phyloP scores from a whole-genome alignment of 139 green algal species.

The Coelastrella sp. region DNA sequence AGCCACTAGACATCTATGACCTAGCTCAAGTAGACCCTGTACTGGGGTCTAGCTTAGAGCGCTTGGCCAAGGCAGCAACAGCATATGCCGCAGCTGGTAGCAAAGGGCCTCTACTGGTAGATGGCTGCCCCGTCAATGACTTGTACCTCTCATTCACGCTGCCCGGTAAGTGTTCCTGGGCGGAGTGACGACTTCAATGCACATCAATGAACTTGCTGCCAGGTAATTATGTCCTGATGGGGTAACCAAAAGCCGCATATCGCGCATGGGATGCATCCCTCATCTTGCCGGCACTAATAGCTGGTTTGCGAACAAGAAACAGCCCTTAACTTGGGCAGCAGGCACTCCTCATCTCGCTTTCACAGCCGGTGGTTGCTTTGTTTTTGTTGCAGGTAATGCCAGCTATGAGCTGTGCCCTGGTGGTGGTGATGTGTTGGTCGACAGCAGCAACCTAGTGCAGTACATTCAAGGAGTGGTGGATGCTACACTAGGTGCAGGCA shows the following conservation, averaged over 20 bases:
- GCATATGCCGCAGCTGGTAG: not conserved
- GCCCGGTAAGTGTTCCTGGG: slow-evolving; percentile 61
- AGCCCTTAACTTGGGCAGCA: too few species aligned
- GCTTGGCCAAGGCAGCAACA: slow-evolving; percentile 68
- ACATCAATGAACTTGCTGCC: too few species aligned
- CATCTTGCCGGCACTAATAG: too few species aligned
- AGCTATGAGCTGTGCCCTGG: slow-evolving; percentile 78
- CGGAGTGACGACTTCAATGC: too few species aligned
- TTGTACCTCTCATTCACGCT: slow-evolving; percentile 96
- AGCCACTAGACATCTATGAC: slow-evolving; percentile 81
- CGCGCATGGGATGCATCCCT: too few species aligned
- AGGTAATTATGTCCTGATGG: too few species aligned
- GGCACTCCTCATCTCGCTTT: too few species aligned
- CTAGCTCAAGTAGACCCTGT: slow-evolving; percentile 79
- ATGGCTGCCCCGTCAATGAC: slow-evolving; percentile 86
- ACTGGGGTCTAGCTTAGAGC: slow-evolving; percentile 81
- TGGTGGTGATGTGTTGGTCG: slow-evolving; percentile 76
- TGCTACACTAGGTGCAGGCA: slow-evolving; percentile 83
- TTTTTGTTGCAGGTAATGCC: slow-evolving; percentile 60
- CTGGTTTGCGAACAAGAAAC: too few species aligned
- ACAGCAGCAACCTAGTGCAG: slow-evolving; percentile 72
- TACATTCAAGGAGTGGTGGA: slow-evolving; percentile 93
- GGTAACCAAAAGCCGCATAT: too few species aligned
- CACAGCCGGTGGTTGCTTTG: not conserved
- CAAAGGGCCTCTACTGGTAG: slow-evolving; percentile 67